Percentiles rank a stretch among this genome's conserved stretches.
phyloP scores from a whole-genome alignment of 352 stramenopile genomes.

The Pythium phragmiticola region DNA sequence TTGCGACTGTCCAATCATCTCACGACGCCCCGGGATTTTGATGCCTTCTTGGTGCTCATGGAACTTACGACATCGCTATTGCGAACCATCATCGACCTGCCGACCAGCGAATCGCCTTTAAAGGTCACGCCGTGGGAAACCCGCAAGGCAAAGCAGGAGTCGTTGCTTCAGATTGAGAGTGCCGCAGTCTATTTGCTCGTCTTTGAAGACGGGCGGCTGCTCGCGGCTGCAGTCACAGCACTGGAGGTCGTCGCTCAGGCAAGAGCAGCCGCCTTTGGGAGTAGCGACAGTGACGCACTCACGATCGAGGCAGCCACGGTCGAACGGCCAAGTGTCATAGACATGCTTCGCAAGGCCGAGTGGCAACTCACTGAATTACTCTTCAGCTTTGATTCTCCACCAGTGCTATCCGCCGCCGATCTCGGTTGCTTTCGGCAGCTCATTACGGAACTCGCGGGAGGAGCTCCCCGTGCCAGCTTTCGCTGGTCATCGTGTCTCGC shows the following conservation, averaged over 20 bases:
- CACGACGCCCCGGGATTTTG: constrained; percentile 26
- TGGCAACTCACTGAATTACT: constrained; percentile 21
- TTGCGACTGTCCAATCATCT: constrained; percentile 48
- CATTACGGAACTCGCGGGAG: constrained; percentile 11
- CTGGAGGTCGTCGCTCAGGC: constrained; percentile 33
- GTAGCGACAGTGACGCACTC: not conserved
- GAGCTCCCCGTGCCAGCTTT: constrained; percentile 35
- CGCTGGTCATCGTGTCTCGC: constrained; percentile 55
- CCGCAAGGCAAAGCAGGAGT: constrained; percentile 35
- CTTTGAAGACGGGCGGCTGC: constrained; percentile 37
- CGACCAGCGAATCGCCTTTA: not conserved
- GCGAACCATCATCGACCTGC: constrained; percentile 4
- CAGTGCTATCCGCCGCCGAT: constrained; percentile 18
- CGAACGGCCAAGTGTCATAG: constrained; percentile 24
- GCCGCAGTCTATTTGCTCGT: constrained; percentile 55
- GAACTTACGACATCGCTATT: constrained; percentile 37
- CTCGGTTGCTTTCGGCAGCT: constrained; percentile 19
- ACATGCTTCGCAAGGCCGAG: constrained; percentile 27
- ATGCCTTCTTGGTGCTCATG: constrained; percentile 38
- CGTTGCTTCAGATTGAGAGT: constrained; percentile 65
- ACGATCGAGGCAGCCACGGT: constrained; percentile 6
- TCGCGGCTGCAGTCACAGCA: constrained; percentile 29
- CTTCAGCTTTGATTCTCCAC: constrained; percentile 20
- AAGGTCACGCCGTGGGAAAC: constrained; percentile 33
- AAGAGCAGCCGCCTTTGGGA: constrained; percentile 5